Evolutionary conservation across 164 flowering plant genomes (phyloP).

Genomic region (Tetracentron sinense): DNA sequence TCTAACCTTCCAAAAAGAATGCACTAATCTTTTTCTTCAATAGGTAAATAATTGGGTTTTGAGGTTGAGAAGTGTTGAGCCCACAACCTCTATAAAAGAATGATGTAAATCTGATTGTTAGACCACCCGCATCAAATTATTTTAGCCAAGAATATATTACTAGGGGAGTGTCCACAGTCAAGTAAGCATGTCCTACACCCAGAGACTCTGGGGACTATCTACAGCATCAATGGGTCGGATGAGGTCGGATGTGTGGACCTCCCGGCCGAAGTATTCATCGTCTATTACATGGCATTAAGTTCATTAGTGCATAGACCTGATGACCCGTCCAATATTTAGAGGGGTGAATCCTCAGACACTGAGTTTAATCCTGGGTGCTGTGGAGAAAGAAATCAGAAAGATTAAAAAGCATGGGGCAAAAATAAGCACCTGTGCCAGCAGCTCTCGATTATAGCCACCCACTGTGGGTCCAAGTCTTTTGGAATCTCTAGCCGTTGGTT

Average conservation of each 20-base stretch:
- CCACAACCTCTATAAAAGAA: too few species aligned
- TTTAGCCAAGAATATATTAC: too few species aligned
- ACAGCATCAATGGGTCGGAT: neutral
- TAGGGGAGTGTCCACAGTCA: neutral
- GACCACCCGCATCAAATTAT: too few species aligned
- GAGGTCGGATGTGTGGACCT: neutral
- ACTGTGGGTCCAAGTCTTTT: constrained; percentile 67
- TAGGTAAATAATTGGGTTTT: too few species aligned
- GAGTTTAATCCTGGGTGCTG: neutral
- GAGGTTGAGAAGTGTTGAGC: too few species aligned
- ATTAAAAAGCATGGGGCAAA: neutral
- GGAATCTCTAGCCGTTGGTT: constrained; percentile 87
- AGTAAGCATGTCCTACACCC: too few species aligned
- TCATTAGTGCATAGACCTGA: neutral
- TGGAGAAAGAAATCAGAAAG: neutral
- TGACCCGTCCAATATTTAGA: too few species aligned
- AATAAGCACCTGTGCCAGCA: constrained; percentile 78
- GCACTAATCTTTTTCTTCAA: too few species aligned
- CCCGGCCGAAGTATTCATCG: neutral
- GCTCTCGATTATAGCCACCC: constrained; percentile 83
- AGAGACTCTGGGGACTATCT: too few species aligned
- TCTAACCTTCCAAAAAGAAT: too few species aligned
- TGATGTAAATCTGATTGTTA: too few species aligned
- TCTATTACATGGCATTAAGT: neutral
- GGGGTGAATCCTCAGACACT: neutral